Base-by-base conservation (phyloP, 1,139 yeast genomes). In the Blastobotrys raffinosifermentans region DNA sequence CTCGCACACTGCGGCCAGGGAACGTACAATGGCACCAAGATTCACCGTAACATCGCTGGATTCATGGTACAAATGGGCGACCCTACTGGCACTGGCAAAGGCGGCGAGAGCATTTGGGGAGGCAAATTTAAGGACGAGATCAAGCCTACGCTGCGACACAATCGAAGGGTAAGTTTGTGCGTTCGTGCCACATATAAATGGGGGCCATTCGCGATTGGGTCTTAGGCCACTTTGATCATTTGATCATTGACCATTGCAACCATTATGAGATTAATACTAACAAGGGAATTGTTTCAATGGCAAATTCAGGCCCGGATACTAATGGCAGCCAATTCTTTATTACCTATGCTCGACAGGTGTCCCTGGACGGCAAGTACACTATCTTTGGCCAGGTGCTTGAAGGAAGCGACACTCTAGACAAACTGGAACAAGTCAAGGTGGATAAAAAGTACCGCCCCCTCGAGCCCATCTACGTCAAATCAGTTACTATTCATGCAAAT, bases 321-420 rank as follows among this genome's bases (percentile, higher is more conserved):
- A 67, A 68, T 42, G 69, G 70, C 1, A 58, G 67, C 15, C 72
- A 68, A 45, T 69, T 68, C 40, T 69, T 67, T 42, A 63, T 68
- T 19, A 64, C 69, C 1, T 66, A 60, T 37, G 63, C 47, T 9
- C 59, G 58, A 32, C 69, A 64, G 17, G 57, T 61, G 1, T 63
- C 66, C 45, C 59, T 78, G 41, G 77, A 77, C 53, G 79, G 78
- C 2, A 62, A 64, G 34, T 75, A 75, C 47, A 77, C 78, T 10
- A 71, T 76, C 0, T 75, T 77, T 54, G 83, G 81, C 2, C 70
- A 67, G 43, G 62, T 75, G 6, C 58, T 74, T 29, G 72, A 67
- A 21, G 62, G 61, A 1, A 43, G 48, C 14, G 63, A 58, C 17
- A 47, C 63, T 2, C 53, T 75, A 19, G 58, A 58, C 4, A 54